phyloP scores from a whole-genome alignment of 352 stramenopile genomes.

The Pythium aquatile region DNA sequence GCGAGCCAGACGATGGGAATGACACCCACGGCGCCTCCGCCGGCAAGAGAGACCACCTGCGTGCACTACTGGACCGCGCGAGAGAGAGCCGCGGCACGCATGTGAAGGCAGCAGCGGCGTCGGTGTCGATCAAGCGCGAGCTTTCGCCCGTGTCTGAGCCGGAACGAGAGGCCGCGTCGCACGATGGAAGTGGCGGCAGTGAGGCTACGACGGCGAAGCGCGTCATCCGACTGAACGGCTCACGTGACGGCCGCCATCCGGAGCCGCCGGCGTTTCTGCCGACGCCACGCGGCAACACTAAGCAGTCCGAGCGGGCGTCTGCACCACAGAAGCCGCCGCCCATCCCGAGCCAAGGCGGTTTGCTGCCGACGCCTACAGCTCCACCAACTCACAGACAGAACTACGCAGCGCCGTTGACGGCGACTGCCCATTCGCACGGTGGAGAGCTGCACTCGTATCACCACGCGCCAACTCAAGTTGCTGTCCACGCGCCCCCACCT shows the following conservation, averaged over 20 bases:
- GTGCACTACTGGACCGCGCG: conserved; percentile 43
- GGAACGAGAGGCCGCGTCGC: not conserved
- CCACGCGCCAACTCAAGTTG: not conserved
- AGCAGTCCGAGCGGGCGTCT: not conserved
- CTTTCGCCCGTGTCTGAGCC: not conserved
- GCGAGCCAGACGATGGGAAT: not conserved
- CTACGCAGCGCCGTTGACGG: not conserved
- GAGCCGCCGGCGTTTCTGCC: conserved; percentile 5
- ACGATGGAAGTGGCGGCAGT: too few species aligned
- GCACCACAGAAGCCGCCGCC: not conserved
- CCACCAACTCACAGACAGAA: not conserved
- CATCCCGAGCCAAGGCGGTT: not conserved
- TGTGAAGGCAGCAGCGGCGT: not conserved
- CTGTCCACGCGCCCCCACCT: not conserved
- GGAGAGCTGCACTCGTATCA: not conserved
- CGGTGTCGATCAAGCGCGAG: conserved; percentile 12
- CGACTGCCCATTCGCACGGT: not conserved
- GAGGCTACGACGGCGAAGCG: not conserved
- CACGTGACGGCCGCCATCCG: not conserved
- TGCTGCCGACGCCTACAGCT: not conserved
- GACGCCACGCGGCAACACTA: conserved; percentile 1
- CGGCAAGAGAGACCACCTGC: conserved; percentile 24
- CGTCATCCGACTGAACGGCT: not conserved
- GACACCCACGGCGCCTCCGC: not conserved
- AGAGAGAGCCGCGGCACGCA: conserved; percentile 24